Base-by-base conservation (phyloP, 306 rosid genomes). In the Cicer cuneatum region DNA sequence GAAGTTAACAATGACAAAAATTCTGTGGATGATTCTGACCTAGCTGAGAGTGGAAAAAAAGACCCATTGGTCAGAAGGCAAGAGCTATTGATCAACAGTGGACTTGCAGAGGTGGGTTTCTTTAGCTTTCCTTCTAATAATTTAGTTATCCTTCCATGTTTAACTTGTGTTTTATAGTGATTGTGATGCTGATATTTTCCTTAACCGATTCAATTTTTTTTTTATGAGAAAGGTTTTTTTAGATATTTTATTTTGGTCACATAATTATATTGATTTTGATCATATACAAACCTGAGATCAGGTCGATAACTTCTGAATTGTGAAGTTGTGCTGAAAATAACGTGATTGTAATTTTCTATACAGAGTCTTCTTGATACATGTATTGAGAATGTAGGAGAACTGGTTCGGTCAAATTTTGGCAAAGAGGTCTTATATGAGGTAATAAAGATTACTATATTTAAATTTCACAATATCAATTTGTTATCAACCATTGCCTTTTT, bases 361-460 rank as follows among this genome's bases (percentile, higher is more conserved):
- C 92, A 94, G 99, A 87, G 79, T 75, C 92, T 94, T 73, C 79
- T 92, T 79, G 97, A 90, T 62, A 39, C 74, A 74, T 92, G 97
- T 64, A 83, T 84, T 52, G 86, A 86, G 60, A 84, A 76, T 78
- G 91, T 83, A 10, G 95, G 85, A 56, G 91, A 94, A 80, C 67
- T 92, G 15, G 87, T 94, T 42, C 72, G 66, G 72, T 94, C 97
- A 82, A 94, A 94, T 84, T 87, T 92, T 72, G 97, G 99, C 77
- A 92, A 87, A 84, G 97, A 94, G 57, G 85, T 91, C 74, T 40
- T 94, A 35, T 92, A 90, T 24, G 96, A 94, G 99, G 99, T 94
- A 87, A 67, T 69, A 73, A 42, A 58, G 65, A 19, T 33, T 66
- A 12, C 42, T 4, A 71, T 68, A n/a, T 40, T 39, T 21, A 48